Base-by-base conservation (phyloP, 1,284 basidiomycete genomes). In the Rhodotorula mucilaginosa region DNA sequence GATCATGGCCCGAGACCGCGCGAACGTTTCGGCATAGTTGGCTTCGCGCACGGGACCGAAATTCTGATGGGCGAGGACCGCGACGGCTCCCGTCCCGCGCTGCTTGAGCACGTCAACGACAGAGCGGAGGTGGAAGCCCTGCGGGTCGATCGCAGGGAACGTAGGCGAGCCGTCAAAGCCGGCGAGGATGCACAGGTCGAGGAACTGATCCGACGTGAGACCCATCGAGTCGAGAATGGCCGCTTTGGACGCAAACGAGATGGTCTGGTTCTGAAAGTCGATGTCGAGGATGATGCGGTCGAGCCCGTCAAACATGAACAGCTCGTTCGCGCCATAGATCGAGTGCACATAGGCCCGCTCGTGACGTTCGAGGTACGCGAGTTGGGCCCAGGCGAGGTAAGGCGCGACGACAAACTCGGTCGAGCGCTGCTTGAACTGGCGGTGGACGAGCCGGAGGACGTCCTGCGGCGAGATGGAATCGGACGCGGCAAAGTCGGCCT, bases 341-440 rank as follows among this genome's bases (percentile, higher is more conserved):
- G 96, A 90, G 80, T 99, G 94, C 73, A 97, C 91, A 83, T 98
- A 99, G 7, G 89, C 87, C 81, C 97, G 97, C 34, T 88, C 85
- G 83, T 99, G 96, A 69, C 92, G 89, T 81, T 95, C 90, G 58
- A 99, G 88, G 82, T 97, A 97, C 74, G 96, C 91, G 79, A 97
- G 85, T 86, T 97, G 96, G 58, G 94, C 92, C 86, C 91, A 92
- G 57, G 93, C 89, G 63, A 93, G 85, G 82, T 99, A 99, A 15
- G 96, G 96, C 52, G 97, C 95, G 73, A 98, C 88, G 60, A 99
- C 86, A 80, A 95, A 98, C 83, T 99, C 96, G 74, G 97, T 93
- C 78, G 93, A 92, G 58, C 96, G 86, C 82, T 97, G 92, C 80
- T 93, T 89, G 82, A 99, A 97, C 72, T 96, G 90, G 69, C 95